Evolutionary conservation across 164 flowering plant species (phyloP).

Genomic region (Magnolia officinalis): DNA sequence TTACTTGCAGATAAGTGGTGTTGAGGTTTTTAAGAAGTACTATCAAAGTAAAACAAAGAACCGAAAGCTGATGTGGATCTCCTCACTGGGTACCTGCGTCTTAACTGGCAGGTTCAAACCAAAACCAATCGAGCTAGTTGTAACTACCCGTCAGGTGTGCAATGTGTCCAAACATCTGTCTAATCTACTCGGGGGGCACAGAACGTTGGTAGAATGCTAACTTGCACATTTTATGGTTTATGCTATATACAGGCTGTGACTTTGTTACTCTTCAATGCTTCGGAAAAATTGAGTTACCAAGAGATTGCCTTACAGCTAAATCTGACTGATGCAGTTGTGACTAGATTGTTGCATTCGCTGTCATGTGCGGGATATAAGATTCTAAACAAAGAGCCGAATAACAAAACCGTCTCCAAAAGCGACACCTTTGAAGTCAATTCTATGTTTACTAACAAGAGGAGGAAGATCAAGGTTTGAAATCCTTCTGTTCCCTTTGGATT

Average conservation of each 20-base stretch:
- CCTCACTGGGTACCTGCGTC: too few species aligned
- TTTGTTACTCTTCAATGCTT: conserved; percentile 18
- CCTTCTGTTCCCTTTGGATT: neutral
- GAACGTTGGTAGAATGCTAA: too few species aligned
- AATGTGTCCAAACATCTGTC: too few species aligned
- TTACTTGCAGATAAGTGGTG: too few species aligned
- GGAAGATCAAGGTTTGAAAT: neutral
- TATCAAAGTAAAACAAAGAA: too few species aligned
- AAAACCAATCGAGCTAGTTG: too few species aligned
- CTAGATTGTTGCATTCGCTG: conserved; percentile 4
- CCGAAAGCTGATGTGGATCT: too few species aligned
- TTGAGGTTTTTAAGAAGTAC: too few species aligned
- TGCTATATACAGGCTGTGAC: neutral
- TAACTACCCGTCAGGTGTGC: too few species aligned
- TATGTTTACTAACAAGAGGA: neutral
- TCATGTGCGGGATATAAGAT: neutral
- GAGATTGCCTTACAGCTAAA: conserved; percentile 16
- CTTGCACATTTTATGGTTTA: neutral
- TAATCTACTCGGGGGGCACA: too few species aligned
- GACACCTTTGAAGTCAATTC: neutral
- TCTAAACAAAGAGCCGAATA: neutral
- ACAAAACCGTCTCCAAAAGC: neutral
- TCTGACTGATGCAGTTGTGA: conserved; percentile 22
- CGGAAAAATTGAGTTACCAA: conserved; percentile 24
- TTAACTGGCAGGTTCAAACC: too few species aligned